Evolutionary conservation across 352 stramenopile genomes (phyloP), one percentile per base, ranked within the genome.

Genomic region (Peronosclerospora sorghi): DNA sequence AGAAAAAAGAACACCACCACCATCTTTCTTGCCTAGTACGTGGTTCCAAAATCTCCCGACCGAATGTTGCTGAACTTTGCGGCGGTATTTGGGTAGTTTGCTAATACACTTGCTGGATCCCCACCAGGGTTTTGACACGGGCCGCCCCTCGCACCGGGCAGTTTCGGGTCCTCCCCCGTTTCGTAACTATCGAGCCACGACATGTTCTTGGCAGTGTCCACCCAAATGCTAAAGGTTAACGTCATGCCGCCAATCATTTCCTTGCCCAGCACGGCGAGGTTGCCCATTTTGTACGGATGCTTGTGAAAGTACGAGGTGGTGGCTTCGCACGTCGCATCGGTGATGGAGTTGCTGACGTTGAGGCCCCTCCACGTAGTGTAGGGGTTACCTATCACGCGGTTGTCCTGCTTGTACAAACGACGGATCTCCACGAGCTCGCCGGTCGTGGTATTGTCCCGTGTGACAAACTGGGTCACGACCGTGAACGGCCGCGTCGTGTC

Each of bases 171-270:
- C 13, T 42, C 42, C 29, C 59, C 23, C 0, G 73, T 70, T 42
- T 79, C 82, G 43, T 47, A 54, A 34, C 55, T 71, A 59, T 86
- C 71, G 8, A 86, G 60, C 74, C 73, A 86, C n/a, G n/a, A n/a
- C 34, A 80, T 44, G 23, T 57, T 75, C 8, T 84, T 30, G 1
- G 50, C 62, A 43, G 68, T 44, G 51, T 86, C 73, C 0, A 62
- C 63, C 73, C 73, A 86, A 21, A 84, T 43, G 41, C 70, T 83
- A 49, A 86, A 79, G 10, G 69, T 67, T 27, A 83, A 49, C 27
- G 83, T 68, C 48, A 86, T 57, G 14, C 71, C 73, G n/a, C 55
- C 54, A 34, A 59, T 50, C 39, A 86, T 59, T 10, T 64, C 58
- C 1, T 64, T 41, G 4, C 71, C 66, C 37, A 84, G 60, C 17